phyloP scores from a whole-genome alignment of 257 asterid genomes.

The Plantago elongata region DNA sequence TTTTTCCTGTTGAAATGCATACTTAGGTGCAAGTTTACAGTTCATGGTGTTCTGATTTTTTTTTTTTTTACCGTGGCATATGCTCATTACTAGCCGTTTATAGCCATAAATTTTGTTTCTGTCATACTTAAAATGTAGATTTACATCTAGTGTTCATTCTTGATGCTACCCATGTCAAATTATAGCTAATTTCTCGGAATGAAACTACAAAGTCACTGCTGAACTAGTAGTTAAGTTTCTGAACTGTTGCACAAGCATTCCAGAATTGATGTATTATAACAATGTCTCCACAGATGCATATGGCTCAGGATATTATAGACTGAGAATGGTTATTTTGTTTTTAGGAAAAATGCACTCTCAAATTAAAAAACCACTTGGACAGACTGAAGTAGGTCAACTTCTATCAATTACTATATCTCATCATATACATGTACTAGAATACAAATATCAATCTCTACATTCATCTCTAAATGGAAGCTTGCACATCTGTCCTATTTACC shows the following conservation, averaged over 20 bases:
- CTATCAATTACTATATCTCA: neutral
- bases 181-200: neutral
- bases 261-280: too few species aligned
- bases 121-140: neutral
- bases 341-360: neutral
- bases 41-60: too few species aligned
- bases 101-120: neutral
- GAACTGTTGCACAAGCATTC: neutral
- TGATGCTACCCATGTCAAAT: neutral
- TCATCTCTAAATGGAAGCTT: neutral
- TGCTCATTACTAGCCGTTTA: neutral
- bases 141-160: neutral
- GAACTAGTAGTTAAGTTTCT: neutral
- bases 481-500: neutral
- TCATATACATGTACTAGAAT: neutral
- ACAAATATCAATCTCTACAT: neutral
- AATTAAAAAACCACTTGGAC: slow-evolving; percentile 2
- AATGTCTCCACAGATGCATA: neutral
- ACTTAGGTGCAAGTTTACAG: too few species aligned
- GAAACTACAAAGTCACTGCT: neutral
- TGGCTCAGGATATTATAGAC: neutral
- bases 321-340: neutral
- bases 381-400: neutral
- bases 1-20: too few species aligned
- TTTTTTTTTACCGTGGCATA: neutral